These are phyloP conservation scores for Leucocoprinus sp. DNA, from an alignment of 768 basidiomycete species.

Conservation along the genomic window DNA sequence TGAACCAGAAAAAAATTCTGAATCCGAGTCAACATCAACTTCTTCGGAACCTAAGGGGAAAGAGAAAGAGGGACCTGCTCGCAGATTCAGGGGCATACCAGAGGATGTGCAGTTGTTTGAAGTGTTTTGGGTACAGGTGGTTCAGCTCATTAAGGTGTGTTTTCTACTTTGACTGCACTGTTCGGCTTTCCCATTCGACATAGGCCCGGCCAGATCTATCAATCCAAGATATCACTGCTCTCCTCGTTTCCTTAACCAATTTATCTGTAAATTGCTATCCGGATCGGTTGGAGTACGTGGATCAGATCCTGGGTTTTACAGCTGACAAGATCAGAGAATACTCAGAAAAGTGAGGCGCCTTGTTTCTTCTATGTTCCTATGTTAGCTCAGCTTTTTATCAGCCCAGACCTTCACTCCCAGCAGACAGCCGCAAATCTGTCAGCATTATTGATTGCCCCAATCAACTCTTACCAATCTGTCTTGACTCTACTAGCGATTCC, in stretches of 20 bases:
- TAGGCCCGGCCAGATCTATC: slow-evolving; percentile 95
- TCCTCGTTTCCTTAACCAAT: slow-evolving; percentile 92
- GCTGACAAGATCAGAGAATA: slow-evolving; percentile 81
- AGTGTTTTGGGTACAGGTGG: slow-evolving; percentile 98
- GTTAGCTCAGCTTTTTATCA: slow-evolving; percentile 21
- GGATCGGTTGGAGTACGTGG: slow-evolving; percentile 93
- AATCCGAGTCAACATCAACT: slow-evolving; percentile 17
- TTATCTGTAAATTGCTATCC: slow-evolving; percentile 96
- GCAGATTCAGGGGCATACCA: slow-evolving; percentile 92
- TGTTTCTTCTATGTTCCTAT: neutral
- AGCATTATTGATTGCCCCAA: slow-evolving; percentile 85
- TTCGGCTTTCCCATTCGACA: neutral
- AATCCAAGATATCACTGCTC: slow-evolving; percentile 95
- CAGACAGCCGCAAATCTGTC: slow-evolving; percentile 89
- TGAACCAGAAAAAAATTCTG: slow-evolving; percentile 22
- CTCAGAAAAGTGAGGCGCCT: slow-evolving; percentile 54
- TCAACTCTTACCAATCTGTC: slow-evolving; percentile 93
- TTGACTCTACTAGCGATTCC: slow-evolving; percentile 96
- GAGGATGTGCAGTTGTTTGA: slow-evolving; percentile 94
- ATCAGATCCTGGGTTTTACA: slow-evolving; percentile 89
- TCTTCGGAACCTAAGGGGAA: slow-evolving; percentile 36
- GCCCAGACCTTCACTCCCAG: slow-evolving; percentile 81
- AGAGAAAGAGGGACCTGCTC: slow-evolving; percentile 51
- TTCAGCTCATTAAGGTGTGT: slow-evolving; percentile 90
- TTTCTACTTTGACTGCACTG: neutral